Evolutionary conservation across 2,329 filamentous ascomycete genomes (phyloP), one percentile per base, ranked within the genome.

Genomic region (Lecanicillium sp.): DNA sequence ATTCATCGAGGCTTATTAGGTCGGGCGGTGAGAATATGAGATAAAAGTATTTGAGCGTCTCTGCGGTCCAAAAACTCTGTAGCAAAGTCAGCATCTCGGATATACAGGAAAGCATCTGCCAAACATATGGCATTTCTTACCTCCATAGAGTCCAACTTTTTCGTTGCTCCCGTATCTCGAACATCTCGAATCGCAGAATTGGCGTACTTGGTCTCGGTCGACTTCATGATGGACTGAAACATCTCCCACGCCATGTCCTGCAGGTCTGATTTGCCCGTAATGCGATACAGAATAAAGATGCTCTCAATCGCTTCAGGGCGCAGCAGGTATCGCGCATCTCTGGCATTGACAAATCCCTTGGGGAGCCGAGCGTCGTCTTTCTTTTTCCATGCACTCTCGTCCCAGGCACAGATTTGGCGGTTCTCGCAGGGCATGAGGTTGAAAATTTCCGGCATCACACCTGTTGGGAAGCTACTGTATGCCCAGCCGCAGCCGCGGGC

Each of bases 301-400:
- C 78, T 83, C 63, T 90, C 85, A 38, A 90, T 86, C 3, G 84
- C 84, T 60, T 90, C 85, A 15, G 84, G 84, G 41, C 80, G 72
- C 32, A 86, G 65, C 20, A 83, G 74, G 52, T 85, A 85, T 40
- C 70, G 68, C 29, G 64, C 59, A 41, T 80, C 73, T 30, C 62
- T 56, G 33, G 81, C 67, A 14, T 63, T 62, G 3, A 70, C 63
- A 53, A 82, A 74, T 15, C 78, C 80, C 5, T 59, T 61, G 7
- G 71, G 68, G 5, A 82, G 41, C 2, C 22, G 25, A 2, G 52
- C 40, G n/a, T 56, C 47, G 15, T 38, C 43, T 5, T 36, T 29
- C 25, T 32, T 20, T 18, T 44, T 36, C 57, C 57, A 62, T n/a
- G 41, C 45, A 17, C 46, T 43, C 37, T 57, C 51, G 35, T 54